Evolutionary conservation across 2,329 filamentous ascomycete species (phyloP), one percentile per base, ranked within the genome.

Genomic region (Didymella arachidicola): DNA sequence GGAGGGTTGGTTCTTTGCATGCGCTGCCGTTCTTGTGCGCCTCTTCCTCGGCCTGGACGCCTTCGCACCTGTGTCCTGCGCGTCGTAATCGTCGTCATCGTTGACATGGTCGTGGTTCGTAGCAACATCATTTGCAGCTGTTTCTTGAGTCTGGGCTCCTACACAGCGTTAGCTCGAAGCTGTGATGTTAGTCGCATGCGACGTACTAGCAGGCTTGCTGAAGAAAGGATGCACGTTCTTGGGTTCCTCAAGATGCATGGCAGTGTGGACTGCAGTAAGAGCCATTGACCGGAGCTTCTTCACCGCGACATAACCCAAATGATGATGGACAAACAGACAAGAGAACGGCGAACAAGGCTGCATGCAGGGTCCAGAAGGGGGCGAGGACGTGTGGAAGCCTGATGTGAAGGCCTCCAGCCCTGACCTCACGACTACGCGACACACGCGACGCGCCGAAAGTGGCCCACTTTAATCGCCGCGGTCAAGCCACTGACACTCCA

Each of bases 141-240:
- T 54, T 16, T 67, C 61, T 38, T 62, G 39, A 7, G 25, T 54
- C 26, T 62, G 50, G 14, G 56, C 60, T 56, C 61, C 72, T 72
- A 46, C 2, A 16, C 22, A 2, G 7, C 10, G 11, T 69, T 25
- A 69, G 59, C 32, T 5, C 4, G 19, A 10, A 12, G 12, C 2
- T 27, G 12, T 22, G 10, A 6, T 12, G 16, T 14, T 12, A 27
- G 7, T 8, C n/a, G 41, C 22, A 43, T 26, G 7, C 16, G 11
- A 29, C 67, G 50, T 67, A 74, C 72, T 68, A 3, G 51, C 38
- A 14, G 67, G 60, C 54, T 75, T 77, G 26, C 71, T 62, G 56
- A 79, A 79, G 69, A 79, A 78, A 27, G 77, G 76, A 62, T 79
- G 77, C 48, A 78, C 53, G 60, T 53, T 65, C 61, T 76, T 70